Base-by-base conservation (phyloP, 1,284 basidiomycete genomes). In the Puccinia novopanici region DNA sequence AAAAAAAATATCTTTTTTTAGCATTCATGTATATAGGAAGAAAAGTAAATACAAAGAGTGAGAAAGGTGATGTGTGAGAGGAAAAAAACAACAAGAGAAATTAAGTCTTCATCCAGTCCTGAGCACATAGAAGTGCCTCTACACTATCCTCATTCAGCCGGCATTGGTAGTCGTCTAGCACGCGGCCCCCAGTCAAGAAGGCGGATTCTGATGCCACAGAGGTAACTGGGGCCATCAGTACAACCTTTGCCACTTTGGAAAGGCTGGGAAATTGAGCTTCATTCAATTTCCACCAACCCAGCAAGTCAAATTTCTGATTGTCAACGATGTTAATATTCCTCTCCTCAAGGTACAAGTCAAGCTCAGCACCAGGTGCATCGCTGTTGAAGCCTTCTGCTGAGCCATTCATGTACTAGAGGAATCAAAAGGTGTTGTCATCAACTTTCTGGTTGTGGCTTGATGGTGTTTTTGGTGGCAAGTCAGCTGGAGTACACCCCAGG, bases 401-500 rank as follows among this genome's bases (percentile, higher is more conserved):
- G 9, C 55, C 55, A 59, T n/a, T 59, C 55, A 59, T 59, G 55
- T 59, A 59, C 55, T 59, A n/a, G 55, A 59, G 55, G 55, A 59
- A 59, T n/a, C 55, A n/a, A 22, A n/a, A 9, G 9, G 27, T 59
- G 22, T n/a, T n/a, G n/a, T n/a, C n/a, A n/a, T n/a, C n/a, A n/a
- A n/a, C n/a, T n/a, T n/a, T n/a, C n/a, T n/a, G n/a, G n/a, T 59
- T 9, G 17, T 10, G 10, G 10, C 17, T 10, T 50, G n/a, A n/a
- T n/a, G n/a, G n/a, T n/a, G n/a, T n/a, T n/a, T n/a, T n/a, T n/a
- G n/a, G n/a, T n/a, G n/a, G n/a, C n/a, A n/a, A n/a, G n/a, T n/a
- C n/a, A n/a, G n/a, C n/a, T n/a, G n/a, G n/a, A n/a, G n/a, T n/a
- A n/a, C n/a, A n/a, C n/a, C n/a, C n/a, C n/a, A n/a, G 34, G 34